phyloP scores from a whole-genome alignment of 441 rosid genomes.

The Aquilaria agallochum region DNA sequence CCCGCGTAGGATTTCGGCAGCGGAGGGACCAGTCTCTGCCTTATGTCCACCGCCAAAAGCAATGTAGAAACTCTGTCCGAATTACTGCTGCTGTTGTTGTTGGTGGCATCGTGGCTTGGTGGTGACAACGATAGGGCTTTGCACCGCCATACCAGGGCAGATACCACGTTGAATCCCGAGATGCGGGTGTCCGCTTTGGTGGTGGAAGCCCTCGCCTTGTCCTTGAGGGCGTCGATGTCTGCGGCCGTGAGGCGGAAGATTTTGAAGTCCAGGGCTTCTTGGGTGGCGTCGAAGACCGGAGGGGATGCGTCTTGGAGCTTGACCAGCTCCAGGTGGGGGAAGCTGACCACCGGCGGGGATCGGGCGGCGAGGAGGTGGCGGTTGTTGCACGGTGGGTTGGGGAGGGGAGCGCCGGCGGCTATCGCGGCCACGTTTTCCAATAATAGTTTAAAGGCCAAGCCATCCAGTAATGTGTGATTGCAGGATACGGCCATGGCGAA shows the following conservation, averaged over 20 bases:
- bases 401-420: slow-evolving; percentile 46
- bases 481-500: slow-evolving; percentile 61
- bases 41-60: slow-evolving; percentile 69
- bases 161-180: slow-evolving; percentile 57
- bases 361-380: slow-evolving; percentile 72
- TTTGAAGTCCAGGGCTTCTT: slow-evolving; percentile 52
- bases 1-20: slow-evolving; percentile 48
- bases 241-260: slow-evolving; percentile 46
- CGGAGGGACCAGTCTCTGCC: slow-evolving; percentile 58
- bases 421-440: slow-evolving; percentile 62
- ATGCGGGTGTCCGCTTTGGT: slow-evolving; percentile 14
- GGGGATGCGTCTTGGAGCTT: slow-evolving; percentile 29
- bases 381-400: slow-evolving; percentile 56
- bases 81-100: slow-evolving; percentile 2
- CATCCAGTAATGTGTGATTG: slow-evolving; percentile 68
- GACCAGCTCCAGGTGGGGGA: slow-evolving; percentile 72
- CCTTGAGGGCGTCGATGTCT: slow-evolving; percentile 45
- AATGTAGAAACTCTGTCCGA: slow-evolving; percentile 48
- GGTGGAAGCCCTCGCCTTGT: slow-evolving; percentile 30
- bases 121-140: slow-evolving; percentile 52
- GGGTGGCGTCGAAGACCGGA: slow-evolving; percentile 40
- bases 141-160: slow-evolving; percentile 75
- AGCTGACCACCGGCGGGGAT: slow-evolving; percentile 59
- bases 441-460: slow-evolving; percentile 71
- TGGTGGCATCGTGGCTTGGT: background rate